Evolutionary conservation across 2,329 filamentous ascomycete species (phyloP).

Genomic region (Venturia nashicola): DNA sequence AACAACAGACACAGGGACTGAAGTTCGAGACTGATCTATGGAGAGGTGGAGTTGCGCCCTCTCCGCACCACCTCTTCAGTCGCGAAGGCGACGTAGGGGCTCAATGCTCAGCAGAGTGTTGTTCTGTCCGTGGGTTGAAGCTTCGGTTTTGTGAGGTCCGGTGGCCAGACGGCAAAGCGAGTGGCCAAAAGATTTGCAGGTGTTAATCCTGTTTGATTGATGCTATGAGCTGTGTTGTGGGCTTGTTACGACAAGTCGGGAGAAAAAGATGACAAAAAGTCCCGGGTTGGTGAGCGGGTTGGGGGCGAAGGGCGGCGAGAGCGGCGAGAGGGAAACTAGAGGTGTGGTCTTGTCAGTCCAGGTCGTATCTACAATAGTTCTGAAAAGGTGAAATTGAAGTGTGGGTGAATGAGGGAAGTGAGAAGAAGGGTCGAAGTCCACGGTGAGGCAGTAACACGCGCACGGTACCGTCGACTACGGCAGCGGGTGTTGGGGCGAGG

Average conservation of each 20-base stretch:
- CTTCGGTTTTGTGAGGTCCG: neutral
- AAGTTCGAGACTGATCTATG: conserved; percentile 18
- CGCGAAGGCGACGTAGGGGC: conserved; percentile 7
- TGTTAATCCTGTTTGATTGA: neutral
- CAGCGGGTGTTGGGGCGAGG: neutral
- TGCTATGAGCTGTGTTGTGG: neutral
- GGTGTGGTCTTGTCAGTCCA: neutral
- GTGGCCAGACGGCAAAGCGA: neutral
- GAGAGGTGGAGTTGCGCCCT: conserved; percentile 28
- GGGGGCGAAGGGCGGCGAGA: neutral
- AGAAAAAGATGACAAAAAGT: neutral
- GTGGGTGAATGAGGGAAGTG: neutral
- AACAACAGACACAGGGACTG: neutral
- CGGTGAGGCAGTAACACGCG: neutral
- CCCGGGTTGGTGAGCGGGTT: neutral
- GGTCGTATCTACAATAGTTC: neutral
- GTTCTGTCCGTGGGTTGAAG: neutral
- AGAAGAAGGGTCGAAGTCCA: neutral
- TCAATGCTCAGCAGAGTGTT: neutral
- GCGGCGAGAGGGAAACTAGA: neutral
- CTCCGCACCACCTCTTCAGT: conserved; percentile 22
- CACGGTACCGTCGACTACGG: neutral
- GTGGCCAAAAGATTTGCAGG: neutral
- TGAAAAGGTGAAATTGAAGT: neutral
- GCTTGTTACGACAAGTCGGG: neutral